Evolutionary conservation across 2,329 filamentous ascomycete species (phyloP), one percentile per base, ranked within the genome.

Genomic region (Ophiostoma tasmaniense): DNA sequence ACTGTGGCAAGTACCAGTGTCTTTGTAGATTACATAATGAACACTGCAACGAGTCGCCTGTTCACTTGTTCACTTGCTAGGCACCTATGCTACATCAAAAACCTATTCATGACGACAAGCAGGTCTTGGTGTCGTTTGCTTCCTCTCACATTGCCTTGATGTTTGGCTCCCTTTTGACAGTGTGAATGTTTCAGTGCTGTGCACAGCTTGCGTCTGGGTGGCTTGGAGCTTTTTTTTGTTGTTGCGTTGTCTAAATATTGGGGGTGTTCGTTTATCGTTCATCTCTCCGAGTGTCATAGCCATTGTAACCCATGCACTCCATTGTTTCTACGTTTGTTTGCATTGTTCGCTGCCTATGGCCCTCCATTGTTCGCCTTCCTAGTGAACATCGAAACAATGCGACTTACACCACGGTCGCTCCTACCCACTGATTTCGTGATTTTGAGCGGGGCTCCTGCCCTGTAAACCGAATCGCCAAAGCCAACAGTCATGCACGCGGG

Each of bases 321-420:
- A 61, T 61, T 61, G 55, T 30, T 30, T 28, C 55, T 28, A 13
- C 25, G 55, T 33, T 61, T 61, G 50, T 55, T 55, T 55, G 50
- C 50, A 55, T 55, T 55, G 50, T 55, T 55, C 50, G 50, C 50
- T 55, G 50, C 50, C 50, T 55, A 55, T 55, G 10, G 22, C 14
- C 50, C 50, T 55, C 25, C 55, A 61, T 61, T 61, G 25, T 61
- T 61, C 55, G 25, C 55, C 55, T 13, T 61, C 25, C 55, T 28
- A 13, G 22, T 59, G 11, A 59, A 61, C 55, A 61, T 61, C 55
- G 55, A 61, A 61, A 30, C 55, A 61, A 55, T 55, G 50, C 50
- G 45, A 61, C 55, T 61, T 61, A 61, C 55, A 61, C 55, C 25
- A 30, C 55, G 50, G 55, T 30, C 25, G 55, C 22, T 61, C 55